A percentile compares a stretch with the other conserved stretches of the same genome.
Conservation (phyloP, 768 basidiomycete genomes). For the Phylloporus sp. region DNA sequence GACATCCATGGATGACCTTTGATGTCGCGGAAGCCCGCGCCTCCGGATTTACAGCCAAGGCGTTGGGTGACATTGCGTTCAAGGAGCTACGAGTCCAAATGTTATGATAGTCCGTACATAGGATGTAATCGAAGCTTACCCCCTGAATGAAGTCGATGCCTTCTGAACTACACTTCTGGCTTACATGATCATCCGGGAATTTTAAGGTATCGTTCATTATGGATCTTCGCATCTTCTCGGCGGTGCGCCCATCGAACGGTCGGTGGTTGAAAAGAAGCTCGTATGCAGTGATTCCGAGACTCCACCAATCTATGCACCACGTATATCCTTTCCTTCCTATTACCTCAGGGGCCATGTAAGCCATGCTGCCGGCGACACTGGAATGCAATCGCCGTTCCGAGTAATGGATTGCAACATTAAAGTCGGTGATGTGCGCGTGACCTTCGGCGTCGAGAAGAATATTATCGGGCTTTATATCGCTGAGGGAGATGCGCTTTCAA, state of each 20-base stretch:
- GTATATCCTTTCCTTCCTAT: conserved; percentile 88
- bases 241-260: conserved; percentile 87
- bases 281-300: conserved; percentile 84
- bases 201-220: conserved; percentile 77
- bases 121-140: conserved; percentile 42
- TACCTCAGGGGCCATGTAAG: conserved; percentile 99
- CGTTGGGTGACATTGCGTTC: conserved; percentile 77
- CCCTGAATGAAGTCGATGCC: conserved; percentile 63
- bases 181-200: conserved; percentile 72
- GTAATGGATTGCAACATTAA: conserved; percentile 98
- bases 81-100: conserved; percentile 54
- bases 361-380: conserved; percentile 96
- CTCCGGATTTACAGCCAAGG: conserved; percentile 72
- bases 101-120: conserved; percentile 9
- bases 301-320: conserved; percentile 96
- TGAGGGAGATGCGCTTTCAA: conserved; percentile 29
- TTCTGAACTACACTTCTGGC: conserved; percentile 56
- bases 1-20: conserved; percentile 83
- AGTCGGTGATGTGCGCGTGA: conserved; percentile 96
- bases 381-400: conserved; percentile 85
- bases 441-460: conserved; percentile 90
- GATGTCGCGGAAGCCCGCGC: conserved; percentile 74
- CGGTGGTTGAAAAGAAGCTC: conserved; percentile 82
- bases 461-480: conserved; percentile 97
- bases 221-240: conserved; percentile 83